Conservation (phyloP, 192 early-diverging fungal species). For the Cladochytrium replicatum region DNA sequence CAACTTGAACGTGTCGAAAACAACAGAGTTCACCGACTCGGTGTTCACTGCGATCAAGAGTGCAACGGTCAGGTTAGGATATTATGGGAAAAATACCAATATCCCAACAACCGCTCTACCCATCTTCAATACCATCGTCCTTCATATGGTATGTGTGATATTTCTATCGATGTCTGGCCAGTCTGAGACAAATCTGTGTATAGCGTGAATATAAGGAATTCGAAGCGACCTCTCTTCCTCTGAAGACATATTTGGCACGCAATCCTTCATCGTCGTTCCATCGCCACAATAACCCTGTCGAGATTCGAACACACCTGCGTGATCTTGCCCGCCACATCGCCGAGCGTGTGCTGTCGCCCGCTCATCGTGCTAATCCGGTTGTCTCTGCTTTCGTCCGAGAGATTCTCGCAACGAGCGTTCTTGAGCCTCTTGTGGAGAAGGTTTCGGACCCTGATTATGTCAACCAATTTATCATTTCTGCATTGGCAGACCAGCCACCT, state of each 20-base stretch:
- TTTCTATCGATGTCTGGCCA: no score
- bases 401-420: conserved; percentile 36
- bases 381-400: conserved; percentile 31
- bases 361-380: conserved; percentile 22
- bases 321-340: conserved; percentile 18
- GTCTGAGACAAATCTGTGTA: no score
- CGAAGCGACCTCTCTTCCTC: conserved; percentile 13
- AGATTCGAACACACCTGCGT: conserved; percentile 21
- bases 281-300: neutral
- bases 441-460: conserved; percentile 26
- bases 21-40: conserved; percentile 21
- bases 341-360: conserved; percentile 17
- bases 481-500: no score
- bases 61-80: conserved; percentile 14
- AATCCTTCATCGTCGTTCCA: conserved; percentile 23
- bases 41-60: conserved; percentile 12
- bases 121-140: conserved; percentile 17
- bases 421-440: conserved; percentile 27
- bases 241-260: conserved; percentile 17
- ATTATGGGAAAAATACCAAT: conserved; percentile 3
- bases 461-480: conserved; percentile 25
- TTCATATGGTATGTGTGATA: conserved; percentile 26
- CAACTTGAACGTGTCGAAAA: conserved; percentile 25
- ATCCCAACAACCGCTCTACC: conserved; percentile 15
- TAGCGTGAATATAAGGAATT: conserved; percentile 27